Percentiles rank a stretch among this genome's conserved stretches.
phyloP scores from a whole-genome alignment of 768 basidiomycete species.

The Boletus insuetus region DNA sequence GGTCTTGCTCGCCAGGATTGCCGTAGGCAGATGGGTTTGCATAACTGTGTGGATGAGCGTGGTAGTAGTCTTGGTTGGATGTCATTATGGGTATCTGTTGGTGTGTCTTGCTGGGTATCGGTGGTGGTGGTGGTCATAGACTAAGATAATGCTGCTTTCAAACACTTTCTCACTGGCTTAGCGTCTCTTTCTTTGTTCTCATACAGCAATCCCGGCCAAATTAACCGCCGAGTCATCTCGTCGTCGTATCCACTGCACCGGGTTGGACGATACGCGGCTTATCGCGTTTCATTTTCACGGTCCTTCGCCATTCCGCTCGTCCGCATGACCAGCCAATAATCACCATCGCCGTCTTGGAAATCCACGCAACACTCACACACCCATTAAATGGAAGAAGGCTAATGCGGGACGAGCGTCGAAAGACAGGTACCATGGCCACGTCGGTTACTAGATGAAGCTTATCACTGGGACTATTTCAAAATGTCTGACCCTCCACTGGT shows the following conservation, averaged over 20 bases:
- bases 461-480: background rate
- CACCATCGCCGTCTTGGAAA: background rate
- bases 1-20: constrained; percentile 29
- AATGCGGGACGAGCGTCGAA: background rate
- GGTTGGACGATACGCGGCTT: background rate
- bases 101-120: constrained; percentile 13
- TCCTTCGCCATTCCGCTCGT: constrained; percentile 8
- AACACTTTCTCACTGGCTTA: too few relatives aligned
- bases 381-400: background rate
- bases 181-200: background rate
- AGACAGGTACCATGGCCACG: background rate
- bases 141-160: too few relatives aligned
- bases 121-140: constrained; percentile 5
- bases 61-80: constrained; percentile 27
- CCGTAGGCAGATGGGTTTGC: constrained; percentile 12
- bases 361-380: background rate
- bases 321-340: background rate
- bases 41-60: constrained; percentile 10
- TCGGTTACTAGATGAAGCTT: background rate
- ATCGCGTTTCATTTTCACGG: background rate
- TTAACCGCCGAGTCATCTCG: too few relatives aligned
- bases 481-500: background rate
- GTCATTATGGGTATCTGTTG: constrained; percentile 23
- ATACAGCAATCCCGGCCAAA: background rate
- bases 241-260: background rate